phyloP scores from a whole-genome alignment of 2,329 filamentous ascomycete species.

The Ophiostoma sp. region DNA sequence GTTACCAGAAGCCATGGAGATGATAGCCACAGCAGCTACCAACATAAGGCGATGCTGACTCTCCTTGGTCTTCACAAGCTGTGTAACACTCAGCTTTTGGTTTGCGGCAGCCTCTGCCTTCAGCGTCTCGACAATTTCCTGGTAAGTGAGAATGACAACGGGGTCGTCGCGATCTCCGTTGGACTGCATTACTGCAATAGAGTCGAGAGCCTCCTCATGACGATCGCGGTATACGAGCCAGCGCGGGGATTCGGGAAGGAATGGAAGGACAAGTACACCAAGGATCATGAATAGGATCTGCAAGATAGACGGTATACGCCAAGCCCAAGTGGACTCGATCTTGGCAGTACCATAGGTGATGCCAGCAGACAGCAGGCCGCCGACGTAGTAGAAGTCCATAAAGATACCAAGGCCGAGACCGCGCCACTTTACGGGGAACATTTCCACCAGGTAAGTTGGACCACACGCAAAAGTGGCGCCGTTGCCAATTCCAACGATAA shows the following conservation, averaged over 20 bases:
- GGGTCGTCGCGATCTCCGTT: conserved; percentile 18
- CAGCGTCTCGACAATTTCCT: conserved; percentile 24
- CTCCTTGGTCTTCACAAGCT: conserved; percentile 13
- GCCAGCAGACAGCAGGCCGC: not conserved
- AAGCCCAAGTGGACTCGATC: conserved; percentile 25
- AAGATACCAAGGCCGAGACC: conserved; percentile 40
- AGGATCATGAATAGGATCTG: conserved; percentile 30
- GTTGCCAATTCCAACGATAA: conserved; percentile 37
- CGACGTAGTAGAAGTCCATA: conserved; percentile 17
- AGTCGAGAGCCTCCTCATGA: conserved; percentile 32
- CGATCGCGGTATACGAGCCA: conserved; percentile 24
- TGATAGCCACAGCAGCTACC: conserved; percentile 15
- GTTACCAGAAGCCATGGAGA: conserved; percentile 20
- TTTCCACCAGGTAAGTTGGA: conserved; percentile 22
- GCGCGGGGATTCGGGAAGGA: conserved; percentile 26
- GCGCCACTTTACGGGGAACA: conserved; percentile 14
- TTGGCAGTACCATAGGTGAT: conserved; percentile 19
- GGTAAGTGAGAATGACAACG: conserved; percentile 16
- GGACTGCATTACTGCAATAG: conserved; percentile 40
- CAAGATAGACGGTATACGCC: conserved; percentile 28
- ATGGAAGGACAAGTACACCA: conserved; percentile 29
- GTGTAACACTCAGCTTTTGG: not conserved
- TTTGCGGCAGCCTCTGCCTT: conserved; percentile 6
- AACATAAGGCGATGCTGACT: conserved; percentile 19
- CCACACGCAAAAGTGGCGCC: conserved; percentile 30